phyloP scores from a whole-genome alignment of 306 rosid genomes.

The Canavalia gladiata region DNA sequence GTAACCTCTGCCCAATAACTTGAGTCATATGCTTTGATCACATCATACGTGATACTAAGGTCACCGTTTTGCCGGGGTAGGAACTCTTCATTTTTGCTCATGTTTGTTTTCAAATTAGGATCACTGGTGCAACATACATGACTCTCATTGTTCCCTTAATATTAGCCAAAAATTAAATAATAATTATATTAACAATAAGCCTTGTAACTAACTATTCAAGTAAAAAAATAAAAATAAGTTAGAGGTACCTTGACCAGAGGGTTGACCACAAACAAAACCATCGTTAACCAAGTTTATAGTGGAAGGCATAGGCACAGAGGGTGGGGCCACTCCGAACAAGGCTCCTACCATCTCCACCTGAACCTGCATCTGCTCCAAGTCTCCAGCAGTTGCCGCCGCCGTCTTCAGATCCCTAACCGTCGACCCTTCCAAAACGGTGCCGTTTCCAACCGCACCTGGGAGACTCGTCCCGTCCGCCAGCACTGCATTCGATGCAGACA shows the following conservation, averaged over 20 bases:
- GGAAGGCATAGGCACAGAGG: constrained; percentile 71
- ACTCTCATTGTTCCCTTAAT: constrained; percentile 69
- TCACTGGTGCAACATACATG: constrained; percentile 78
- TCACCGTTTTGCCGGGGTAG: constrained; percentile 79
- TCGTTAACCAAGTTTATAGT: constrained; percentile 69
- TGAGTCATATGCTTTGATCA: constrained; percentile 67
- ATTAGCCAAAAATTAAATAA: background rate
- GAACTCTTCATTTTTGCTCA: constrained; percentile 56
- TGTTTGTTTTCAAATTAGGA: constrained; percentile 61
- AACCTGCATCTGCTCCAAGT: constrained; percentile 79
- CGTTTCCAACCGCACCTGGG: constrained; percentile 72
- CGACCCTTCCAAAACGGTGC: constrained; percentile 75
- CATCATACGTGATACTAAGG: constrained; percentile 84
- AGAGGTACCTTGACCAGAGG: constrained; percentile 58
- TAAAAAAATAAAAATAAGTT: too few relatives aligned
- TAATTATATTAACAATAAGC: too few relatives aligned
- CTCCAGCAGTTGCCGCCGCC: constrained; percentile 86
- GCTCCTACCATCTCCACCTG: constrained; percentile 74
- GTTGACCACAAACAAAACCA: constrained; percentile 68
- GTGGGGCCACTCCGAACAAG: constrained; percentile 75
- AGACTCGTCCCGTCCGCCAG: constrained; percentile 62
- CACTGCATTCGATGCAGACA: constrained; percentile 69
- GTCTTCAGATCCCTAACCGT: constrained; percentile 78
- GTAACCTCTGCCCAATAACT: constrained; percentile 81
- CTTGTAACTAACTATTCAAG: too few relatives aligned